Evolutionary conservation across 1,139 yeast genomes (phyloP).

Genomic region (Kazachstania sp.): DNA sequence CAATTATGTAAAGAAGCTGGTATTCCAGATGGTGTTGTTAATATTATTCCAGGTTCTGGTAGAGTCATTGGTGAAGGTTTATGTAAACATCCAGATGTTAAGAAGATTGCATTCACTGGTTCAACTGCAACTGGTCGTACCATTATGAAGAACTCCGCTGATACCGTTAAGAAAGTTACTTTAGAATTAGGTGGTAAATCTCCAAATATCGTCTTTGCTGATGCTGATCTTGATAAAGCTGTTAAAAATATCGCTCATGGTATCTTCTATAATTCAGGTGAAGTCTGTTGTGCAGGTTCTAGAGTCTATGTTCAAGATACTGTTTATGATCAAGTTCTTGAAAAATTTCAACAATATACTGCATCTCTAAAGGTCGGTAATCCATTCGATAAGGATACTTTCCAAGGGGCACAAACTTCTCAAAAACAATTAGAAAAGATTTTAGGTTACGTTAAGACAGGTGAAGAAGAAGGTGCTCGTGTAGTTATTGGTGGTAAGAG

Average conservation of each 20-base stretch:
- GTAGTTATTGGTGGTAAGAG: conserved; percentile 56
- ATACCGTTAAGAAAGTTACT: conserved; percentile 68
- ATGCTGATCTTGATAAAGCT: conserved; percentile 46
- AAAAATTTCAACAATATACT: conserved; percentile 54
- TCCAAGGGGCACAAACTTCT: conserved; percentile 64
- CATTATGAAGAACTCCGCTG: conserved; percentile 58
- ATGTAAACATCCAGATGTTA: conserved; percentile 51
- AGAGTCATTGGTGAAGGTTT: conserved; percentile 54
- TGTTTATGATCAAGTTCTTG: conserved; percentile 47
- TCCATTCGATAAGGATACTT: conserved; percentile 57
- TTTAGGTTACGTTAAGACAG: conserved; percentile 47
- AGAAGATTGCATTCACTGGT: conserved; percentile 80
- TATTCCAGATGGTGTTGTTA: conserved; percentile 72
- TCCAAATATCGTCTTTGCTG: conserved; percentile 53
- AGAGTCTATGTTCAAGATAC: conserved; percentile 57
- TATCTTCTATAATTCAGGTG: conserved; percentile 58
- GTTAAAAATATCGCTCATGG: conserved; percentile 41
- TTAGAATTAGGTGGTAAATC: conserved; percentile 64
- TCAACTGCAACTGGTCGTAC: conserved; percentile 75
- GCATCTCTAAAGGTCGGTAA: conserved; percentile 58
- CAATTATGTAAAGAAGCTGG: conserved; percentile 61
- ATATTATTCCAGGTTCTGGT: conserved; percentile 63
- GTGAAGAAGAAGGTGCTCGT: conserved; percentile 54
- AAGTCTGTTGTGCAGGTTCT: conserved; percentile 65
- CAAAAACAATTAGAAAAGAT: conserved; percentile 51